Evolutionary conservation across 306 rosid genomes (phyloP).

Genomic region (Trifolium subterraneum): DNA sequence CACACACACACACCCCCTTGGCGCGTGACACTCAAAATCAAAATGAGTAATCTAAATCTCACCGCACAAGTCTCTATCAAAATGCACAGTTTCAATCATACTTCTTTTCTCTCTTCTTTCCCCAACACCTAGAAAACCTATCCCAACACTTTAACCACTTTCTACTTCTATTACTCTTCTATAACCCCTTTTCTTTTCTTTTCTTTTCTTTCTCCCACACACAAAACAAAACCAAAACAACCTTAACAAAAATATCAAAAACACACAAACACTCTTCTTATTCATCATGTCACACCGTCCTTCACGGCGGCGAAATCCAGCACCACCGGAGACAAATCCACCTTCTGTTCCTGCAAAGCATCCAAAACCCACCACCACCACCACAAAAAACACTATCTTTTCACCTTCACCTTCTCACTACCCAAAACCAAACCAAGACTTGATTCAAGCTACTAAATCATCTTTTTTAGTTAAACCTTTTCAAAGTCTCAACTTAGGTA

Average conservation of each 20-base stretch:
- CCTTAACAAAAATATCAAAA: not conserved
- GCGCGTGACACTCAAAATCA: constrained; percentile 44
- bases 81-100: constrained; percentile 18
- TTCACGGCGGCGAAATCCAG: constrained; percentile 57
- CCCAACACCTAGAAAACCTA: not conserved
- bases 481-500: constrained; percentile 50
- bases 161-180: not conserved
- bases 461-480: constrained; percentile 47
- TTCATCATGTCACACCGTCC: constrained; percentile 53
- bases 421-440: constrained; percentile 50
- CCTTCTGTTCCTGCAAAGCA: constrained; percentile 44
- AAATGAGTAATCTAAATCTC: constrained; percentile 17
- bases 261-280: not conserved
- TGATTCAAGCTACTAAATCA: constrained; percentile 43
- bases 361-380: constrained; percentile 42
- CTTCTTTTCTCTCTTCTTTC: not conserved
- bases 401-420: constrained; percentile 41
- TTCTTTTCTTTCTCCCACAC: not conserved
- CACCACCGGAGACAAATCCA: constrained; percentile 45
- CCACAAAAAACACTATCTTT: constrained; percentile 31
- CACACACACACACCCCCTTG: constrained; percentile 6
- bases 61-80: constrained; percentile 50
- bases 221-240: not conserved
- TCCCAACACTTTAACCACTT: constrained; percentile 15
- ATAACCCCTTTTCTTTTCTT: not conserved